A percentile compares a stretch with the other conserved stretches of the same genome.
These are phyloP conservation scores for Coemansia sp. DNA, from an alignment of 192 early-diverging fungal species.

Conservation along the genomic window DNA sequence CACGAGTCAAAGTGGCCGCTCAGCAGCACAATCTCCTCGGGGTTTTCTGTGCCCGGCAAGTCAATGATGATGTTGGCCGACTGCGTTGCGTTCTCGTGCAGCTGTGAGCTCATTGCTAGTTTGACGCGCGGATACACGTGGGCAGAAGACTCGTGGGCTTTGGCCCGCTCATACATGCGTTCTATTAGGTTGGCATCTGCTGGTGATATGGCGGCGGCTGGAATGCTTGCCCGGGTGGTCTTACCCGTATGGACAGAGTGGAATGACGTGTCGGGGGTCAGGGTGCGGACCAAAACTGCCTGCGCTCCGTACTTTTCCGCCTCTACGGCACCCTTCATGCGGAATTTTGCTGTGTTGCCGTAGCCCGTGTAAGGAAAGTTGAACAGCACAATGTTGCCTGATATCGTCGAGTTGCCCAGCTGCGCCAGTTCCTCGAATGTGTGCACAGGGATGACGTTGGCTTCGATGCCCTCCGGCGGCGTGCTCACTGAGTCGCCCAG, in stretches of 20 bases:
- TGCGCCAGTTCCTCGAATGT: slow-evolving; percentile 54
- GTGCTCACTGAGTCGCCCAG: slow-evolving; percentile 55
- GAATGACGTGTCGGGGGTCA: slow-evolving; percentile 50
- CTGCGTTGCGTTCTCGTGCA: slow-evolving; percentile 32
- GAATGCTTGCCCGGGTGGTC: slow-evolving; percentile 51
- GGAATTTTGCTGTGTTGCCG: slow-evolving; percentile 18
- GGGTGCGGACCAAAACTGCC: slow-evolving; percentile 55
- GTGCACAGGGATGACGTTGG: slow-evolving; percentile 53
- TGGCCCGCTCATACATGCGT: slow-evolving; percentile 48
- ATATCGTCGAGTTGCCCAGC: slow-evolving; percentile 37
- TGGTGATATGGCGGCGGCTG: slow-evolving; percentile 55
- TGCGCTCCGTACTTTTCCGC: slow-evolving; percentile 54
- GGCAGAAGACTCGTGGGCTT: slow-evolving; percentile 25
- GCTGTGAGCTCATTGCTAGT: slow-evolving; percentile 50
- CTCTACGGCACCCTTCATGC: slow-evolving; percentile 28
- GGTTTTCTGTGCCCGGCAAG: slow-evolving; percentile 47
- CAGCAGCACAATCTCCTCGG: slow-evolving; percentile 56
- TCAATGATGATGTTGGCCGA: slow-evolving; percentile 60
- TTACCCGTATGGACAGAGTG: slow-evolving; percentile 57
- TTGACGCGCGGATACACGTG: slow-evolving; percentile 50
- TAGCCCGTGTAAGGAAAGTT: slow-evolving; percentile 50
- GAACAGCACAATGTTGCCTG: slow-evolving; percentile 55
- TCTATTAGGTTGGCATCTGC: slow-evolving; percentile 58
- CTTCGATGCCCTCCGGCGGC: slow-evolving; percentile 45
- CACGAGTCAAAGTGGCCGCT: slow-evolving; percentile 61